Evolutionary conservation across 352 stramenopile genomes (phyloP).

Genomic region (Phytophthora parvispora): DNA sequence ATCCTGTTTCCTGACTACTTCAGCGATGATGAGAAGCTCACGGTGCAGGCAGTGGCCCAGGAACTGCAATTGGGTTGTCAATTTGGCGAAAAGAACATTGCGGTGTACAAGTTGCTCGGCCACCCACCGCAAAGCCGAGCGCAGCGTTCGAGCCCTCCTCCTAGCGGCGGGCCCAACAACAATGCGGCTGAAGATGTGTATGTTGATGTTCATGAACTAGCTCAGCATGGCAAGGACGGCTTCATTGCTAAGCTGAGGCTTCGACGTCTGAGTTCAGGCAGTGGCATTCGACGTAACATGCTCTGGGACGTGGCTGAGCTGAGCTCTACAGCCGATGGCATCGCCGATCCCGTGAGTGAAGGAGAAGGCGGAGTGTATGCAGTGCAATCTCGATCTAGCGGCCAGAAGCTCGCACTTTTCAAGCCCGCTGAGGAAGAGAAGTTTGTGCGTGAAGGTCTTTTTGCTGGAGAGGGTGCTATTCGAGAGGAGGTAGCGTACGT

Average conservation of each 20-base stretch:
- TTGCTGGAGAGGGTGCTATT: conserved; percentile 75
- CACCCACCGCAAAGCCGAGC: conserved; percentile 22
- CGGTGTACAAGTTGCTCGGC: conserved; percentile 62
- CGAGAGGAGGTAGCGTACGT: conserved; percentile 84
- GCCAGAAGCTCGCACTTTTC: conserved; percentile 85
- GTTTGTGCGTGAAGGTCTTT: conserved; percentile 78
- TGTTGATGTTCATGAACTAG: conserved; percentile 74
- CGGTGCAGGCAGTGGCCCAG: conserved; percentile 62
- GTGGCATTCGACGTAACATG: conserved; percentile 76
- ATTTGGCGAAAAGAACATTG: conserved; percentile 67
- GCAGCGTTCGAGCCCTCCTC: conserved; percentile 9
- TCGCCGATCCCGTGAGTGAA: conserved; percentile 68
- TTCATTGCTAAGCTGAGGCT: conserved; percentile 76
- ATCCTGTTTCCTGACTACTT: conserved; percentile 81
- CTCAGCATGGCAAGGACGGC: conserved; percentile 79
- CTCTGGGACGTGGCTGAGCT: conserved; percentile 81
- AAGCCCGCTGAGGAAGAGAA: conserved; percentile 85
- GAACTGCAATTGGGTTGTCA: conserved; percentile 69
- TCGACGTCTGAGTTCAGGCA: conserved; percentile 63
- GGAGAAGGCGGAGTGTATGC: conserved; percentile 81
- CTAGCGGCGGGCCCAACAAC: neutral
- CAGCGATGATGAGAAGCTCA: conserved; percentile 55
- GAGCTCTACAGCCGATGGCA: conserved; percentile 53
- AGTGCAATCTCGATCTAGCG: conserved; percentile 70
- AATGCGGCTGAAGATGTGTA: conserved; percentile 63